phyloP scores from a whole-genome alignment of 495 filamentous ascomycete genomes.

The Margaritispora aquatica region DNA sequence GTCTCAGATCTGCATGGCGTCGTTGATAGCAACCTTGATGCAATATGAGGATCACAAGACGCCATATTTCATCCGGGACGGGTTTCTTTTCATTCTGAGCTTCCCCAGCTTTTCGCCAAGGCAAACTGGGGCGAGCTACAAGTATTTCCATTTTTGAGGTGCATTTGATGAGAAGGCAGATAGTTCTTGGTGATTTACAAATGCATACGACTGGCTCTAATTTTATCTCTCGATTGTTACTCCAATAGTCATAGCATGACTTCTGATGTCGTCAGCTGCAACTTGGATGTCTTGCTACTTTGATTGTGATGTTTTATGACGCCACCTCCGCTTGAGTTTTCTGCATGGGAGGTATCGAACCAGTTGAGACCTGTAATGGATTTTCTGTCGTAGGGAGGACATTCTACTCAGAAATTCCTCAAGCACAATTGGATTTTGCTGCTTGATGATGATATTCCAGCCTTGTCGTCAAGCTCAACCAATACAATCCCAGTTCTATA shows the following conservation, averaged over 20 bases:
- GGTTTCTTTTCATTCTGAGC: not conserved
- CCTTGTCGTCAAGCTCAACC: too few relatives aligned
- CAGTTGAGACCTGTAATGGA: not conserved
- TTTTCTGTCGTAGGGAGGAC: too few relatives aligned
- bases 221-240: too few relatives aligned
- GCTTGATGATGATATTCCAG: not conserved
- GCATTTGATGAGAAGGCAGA: too few relatives aligned
- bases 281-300: not conserved
- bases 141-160: too few relatives aligned
- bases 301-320: not conserved
- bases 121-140: too few relatives aligned
- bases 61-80: not conserved
- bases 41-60: constrained; percentile 21
- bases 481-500: too few relatives aligned
- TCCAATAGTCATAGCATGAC: too few relatives aligned
- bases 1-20: not conserved
- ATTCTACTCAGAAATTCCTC: too few relatives aligned
- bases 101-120: not conserved
- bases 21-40: not conserved
- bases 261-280: not conserved
- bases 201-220: too few relatives aligned
- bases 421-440: not conserved
- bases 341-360: not conserved
- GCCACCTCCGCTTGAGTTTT: not conserved
- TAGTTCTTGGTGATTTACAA: too few relatives aligned